Conservation (phyloP, 2,329 filamentous ascomycete species). For the Clonostachys chloroleuca region DNA sequence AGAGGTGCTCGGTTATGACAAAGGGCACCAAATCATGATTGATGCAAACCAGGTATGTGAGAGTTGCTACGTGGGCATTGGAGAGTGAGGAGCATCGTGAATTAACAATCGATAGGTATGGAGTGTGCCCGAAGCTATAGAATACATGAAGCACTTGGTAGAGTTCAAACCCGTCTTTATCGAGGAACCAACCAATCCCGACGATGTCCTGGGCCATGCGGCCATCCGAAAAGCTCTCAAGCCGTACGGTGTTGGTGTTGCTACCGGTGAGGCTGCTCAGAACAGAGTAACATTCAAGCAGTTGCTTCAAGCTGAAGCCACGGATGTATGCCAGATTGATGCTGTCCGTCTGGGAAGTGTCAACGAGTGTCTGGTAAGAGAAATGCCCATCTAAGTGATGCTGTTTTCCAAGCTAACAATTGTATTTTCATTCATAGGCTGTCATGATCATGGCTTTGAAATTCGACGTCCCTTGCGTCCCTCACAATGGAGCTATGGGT, state of each 20-base stretch:
- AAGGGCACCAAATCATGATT: slow-evolving; percentile 82
- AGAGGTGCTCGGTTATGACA: slow-evolving; percentile 76
- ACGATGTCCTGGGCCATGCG: slow-evolving; percentile 86
- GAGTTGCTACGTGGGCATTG: no score
- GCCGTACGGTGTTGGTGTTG: slow-evolving; percentile 74
- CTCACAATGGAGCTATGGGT: slow-evolving; percentile 84
- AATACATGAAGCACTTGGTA: slow-evolving; percentile 76
- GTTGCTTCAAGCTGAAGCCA: slow-evolving; percentile 71
- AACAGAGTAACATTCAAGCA: slow-evolving; percentile 95
- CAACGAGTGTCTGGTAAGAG: slow-evolving; percentile 67
- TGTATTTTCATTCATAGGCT: slow-evolving; percentile 31
- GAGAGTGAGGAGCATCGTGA: background rate
- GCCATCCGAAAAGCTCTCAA: slow-evolving; percentile 76
- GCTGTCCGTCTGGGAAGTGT: slow-evolving; percentile 86
- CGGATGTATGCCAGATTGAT: slow-evolving; percentile 87
- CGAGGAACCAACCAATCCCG: slow-evolving; percentile 87
- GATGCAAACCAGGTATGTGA: slow-evolving; percentile 70
- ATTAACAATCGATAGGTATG: slow-evolving; percentile 45
- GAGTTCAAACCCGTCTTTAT: slow-evolving; percentile 93
- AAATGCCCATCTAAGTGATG: background rate
- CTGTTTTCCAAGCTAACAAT: background rate
- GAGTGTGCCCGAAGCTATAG: slow-evolving; percentile 85
- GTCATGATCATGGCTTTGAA: slow-evolving; percentile 82
- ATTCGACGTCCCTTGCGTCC: slow-evolving; percentile 76
- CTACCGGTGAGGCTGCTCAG: slow-evolving; percentile 93